Conservation (phyloP, 2,329 filamentous ascomycete species). For the Ceratocystis diversiconidia region DNA sequence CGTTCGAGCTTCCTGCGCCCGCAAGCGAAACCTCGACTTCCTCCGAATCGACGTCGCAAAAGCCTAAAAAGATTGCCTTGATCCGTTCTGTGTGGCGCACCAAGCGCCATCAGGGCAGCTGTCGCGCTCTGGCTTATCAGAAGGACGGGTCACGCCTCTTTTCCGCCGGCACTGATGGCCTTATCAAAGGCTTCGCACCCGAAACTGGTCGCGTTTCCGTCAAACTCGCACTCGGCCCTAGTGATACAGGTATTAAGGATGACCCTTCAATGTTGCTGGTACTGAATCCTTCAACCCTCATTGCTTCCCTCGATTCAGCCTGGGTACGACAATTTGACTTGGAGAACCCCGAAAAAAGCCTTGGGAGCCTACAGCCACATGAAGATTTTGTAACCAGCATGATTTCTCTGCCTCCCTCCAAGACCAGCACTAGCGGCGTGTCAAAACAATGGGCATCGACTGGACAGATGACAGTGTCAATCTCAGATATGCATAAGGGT, state of each 20-base stretch:
- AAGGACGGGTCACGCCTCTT: slow-evolving; percentile 60
- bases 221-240: slow-evolving; percentile 54
- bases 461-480: slow-evolving; percentile 76
- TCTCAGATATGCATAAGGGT: slow-evolving; percentile 76
- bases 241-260: slow-evolving; percentile 32
- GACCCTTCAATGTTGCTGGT: slow-evolving; percentile 70
- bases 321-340: slow-evolving; percentile 80
- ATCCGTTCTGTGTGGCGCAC: slow-evolving; percentile 81
- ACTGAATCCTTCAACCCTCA: slow-evolving; percentile 73
- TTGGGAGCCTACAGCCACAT: slow-evolving; percentile 54
- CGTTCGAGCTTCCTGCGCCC: slow-evolving; percentile 52
- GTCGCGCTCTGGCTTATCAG: slow-evolving; percentile 64
- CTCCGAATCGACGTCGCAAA: slow-evolving; percentile 37
- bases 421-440: slow-evolving; percentile 72
- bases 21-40: slow-evolving; percentile 20
- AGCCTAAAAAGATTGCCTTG: slow-evolving; percentile 44
- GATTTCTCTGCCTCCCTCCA: slow-evolving; percentile 64
- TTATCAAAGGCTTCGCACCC: slow-evolving; percentile 45
- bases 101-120: slow-evolving; percentile 84
- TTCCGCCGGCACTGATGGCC: slow-evolving; percentile 46
- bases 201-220: slow-evolving; percentile 54
- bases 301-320: slow-evolving; percentile 82
- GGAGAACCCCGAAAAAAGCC: slow-evolving; percentile 29
- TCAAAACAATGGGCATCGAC: slow-evolving; percentile 93
- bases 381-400: slow-evolving; percentile 86